Evolutionary conservation across 495 filamentous ascomycete genomes (phyloP).

Genomic region (Jackrogersella multiformis): DNA sequence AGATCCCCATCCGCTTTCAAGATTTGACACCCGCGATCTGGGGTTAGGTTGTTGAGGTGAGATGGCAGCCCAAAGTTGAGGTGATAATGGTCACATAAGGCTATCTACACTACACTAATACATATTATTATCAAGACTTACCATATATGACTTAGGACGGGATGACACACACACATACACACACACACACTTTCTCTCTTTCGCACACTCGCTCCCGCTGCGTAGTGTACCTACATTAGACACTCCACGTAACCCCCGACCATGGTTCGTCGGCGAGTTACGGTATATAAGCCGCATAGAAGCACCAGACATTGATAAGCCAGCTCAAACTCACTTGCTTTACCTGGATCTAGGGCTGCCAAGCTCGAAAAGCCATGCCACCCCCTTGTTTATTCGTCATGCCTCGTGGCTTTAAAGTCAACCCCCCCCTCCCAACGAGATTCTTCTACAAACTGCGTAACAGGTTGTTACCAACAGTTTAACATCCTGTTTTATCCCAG

Average conservation of each 20-base stretch:
- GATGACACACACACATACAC: too few species aligned
- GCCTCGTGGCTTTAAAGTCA: slow-evolving; percentile 19
- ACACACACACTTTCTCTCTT: too few species aligned
- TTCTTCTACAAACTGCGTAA: slow-evolving; percentile 32
- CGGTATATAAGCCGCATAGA: slow-evolving; percentile 36
- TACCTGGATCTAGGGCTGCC: slow-evolving; percentile 36
- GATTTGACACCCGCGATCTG: slow-evolving; percentile 36
- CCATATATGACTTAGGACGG: slow-evolving; percentile 24
- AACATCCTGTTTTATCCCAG: slow-evolving; percentile 17
- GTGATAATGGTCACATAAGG: slow-evolving; percentile 32
- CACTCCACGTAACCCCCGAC: slow-evolving; percentile 28
- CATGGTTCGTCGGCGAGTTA: slow-evolving; percentile 36
- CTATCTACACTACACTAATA: slow-evolving; percentile 27
- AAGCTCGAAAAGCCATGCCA: slow-evolving; percentile 22
- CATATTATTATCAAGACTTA: slow-evolving; percentile 31
- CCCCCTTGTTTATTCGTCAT: slow-evolving; percentile 23
- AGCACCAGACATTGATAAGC: slow-evolving; percentile 30
- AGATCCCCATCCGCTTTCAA: slow-evolving; percentile 34
- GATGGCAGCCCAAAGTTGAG: slow-evolving; percentile 35
- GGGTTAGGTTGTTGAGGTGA: slow-evolving; percentile 26
- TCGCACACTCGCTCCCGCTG: too few species aligned
- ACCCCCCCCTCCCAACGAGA: slow-evolving; percentile 21
- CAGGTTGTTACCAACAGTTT: slow-evolving; percentile 24
- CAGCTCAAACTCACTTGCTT: slow-evolving; percentile 21
- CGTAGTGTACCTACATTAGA: slow-evolving; percentile 37